phyloP scores from a whole-genome alignment of 176 grass and related monocot species.

The Cymbopogon citratus region DNA sequence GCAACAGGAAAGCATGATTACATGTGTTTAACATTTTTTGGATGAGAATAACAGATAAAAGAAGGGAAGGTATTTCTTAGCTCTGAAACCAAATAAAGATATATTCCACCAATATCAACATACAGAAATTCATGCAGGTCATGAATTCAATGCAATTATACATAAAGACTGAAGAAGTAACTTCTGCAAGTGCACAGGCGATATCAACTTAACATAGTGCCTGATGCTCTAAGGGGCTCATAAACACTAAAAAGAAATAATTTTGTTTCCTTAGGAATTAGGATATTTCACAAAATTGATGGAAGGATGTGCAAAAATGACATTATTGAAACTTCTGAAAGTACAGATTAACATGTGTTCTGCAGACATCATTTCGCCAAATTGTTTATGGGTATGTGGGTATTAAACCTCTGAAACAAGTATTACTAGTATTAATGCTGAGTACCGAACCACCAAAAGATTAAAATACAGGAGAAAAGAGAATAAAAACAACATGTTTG shows the following conservation, averaged over 20 bases:
- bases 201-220: background rate
- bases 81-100: background rate
- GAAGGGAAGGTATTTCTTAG: background rate
- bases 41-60: background rate
- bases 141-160: background rate
- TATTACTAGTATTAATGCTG: background rate
- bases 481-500: background rate
- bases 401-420: background rate
- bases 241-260: background rate
- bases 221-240: background rate
- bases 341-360: background rate
- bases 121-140: slow-evolving; percentile 4
- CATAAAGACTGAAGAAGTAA: background rate
- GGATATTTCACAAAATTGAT: background rate
- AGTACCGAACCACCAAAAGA: background rate
- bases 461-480: background rate
- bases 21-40: slow-evolving; percentile 23
- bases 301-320: background rate
- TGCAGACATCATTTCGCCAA: background rate
- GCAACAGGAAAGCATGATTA: slow-evolving; percentile 18
- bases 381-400: background rate
- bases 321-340: background rate
- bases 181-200: background rate
- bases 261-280: background rate
- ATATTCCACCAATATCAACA: slow-evolving; percentile 12